Evolutionary conservation across 306 rosid species (phyloP).

Genomic region (Sicyos baderoa): DNA sequence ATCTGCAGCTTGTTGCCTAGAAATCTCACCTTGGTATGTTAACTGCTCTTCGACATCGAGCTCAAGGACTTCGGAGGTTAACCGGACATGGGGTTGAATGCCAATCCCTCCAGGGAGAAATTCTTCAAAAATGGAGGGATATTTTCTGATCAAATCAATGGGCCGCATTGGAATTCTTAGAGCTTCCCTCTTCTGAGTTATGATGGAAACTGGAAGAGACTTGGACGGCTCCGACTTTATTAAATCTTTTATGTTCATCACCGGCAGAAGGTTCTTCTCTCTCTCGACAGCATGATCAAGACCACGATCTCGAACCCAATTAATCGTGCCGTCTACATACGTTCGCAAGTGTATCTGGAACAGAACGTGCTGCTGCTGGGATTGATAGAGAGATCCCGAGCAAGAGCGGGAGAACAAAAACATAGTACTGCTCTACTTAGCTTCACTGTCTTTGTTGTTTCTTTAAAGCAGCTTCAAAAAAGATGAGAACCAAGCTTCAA

Average conservation of each 20-base stretch:
- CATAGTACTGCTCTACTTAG: constrained; percentile 12
- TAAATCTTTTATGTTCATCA: constrained; percentile 45
- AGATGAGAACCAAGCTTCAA: background rate
- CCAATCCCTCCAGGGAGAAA: constrained; percentile 42
- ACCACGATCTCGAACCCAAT: constrained; percentile 71
- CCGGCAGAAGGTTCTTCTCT: constrained; percentile 53
- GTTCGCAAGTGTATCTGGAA: constrained; percentile 28
- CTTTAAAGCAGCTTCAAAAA: background rate
- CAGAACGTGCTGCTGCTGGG: constrained; percentile 6
- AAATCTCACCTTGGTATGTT: constrained; percentile 33
- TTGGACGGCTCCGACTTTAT: constrained; percentile 62
- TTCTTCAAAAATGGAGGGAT: constrained; percentile 58
- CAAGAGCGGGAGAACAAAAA: constrained; percentile 27
- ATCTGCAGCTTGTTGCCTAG: constrained; percentile 49
- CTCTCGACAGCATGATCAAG: constrained; percentile 82
- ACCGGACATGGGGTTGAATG: constrained; percentile 44
- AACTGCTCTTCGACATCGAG: constrained; percentile 49
- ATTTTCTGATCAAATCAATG: constrained; percentile 52
- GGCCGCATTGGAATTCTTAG: constrained; percentile 57
- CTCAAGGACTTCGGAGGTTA: constrained; percentile 35
- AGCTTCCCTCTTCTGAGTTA: constrained; percentile 32
- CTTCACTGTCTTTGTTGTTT: constrained; percentile 11
- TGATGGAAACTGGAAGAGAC: constrained; percentile 56
- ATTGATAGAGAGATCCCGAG: constrained; percentile 13
- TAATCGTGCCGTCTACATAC: constrained; percentile 33